phyloP scores from a whole-genome alignment of 495 filamentous ascomycete species.

The Aspergillus affinis region DNA sequence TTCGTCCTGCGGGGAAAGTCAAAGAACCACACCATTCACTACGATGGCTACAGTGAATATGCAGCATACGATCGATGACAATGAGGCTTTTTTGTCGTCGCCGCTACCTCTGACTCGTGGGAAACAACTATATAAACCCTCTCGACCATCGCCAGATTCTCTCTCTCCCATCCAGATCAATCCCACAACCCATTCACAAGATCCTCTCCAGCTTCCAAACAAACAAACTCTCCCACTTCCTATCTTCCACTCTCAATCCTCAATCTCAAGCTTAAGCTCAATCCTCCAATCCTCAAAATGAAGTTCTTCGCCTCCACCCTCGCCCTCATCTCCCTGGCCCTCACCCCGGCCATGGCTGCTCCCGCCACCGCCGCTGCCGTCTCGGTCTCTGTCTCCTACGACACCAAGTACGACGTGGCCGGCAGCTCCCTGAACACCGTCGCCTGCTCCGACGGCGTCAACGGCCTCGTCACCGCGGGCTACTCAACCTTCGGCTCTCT shows the following conservation, averaged over 20 bases:
- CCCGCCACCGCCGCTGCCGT: conserved; percentile 8
- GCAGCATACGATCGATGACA: background rate
- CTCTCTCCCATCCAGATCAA: background rate
- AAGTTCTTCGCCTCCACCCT: conserved; percentile 15
- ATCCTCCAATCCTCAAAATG: conserved; percentile 11
- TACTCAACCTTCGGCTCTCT: conserved; percentile 63
- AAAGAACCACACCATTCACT: no score
- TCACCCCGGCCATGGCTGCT: conserved; percentile 11
- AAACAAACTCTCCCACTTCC: background rate
- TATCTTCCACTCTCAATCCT: background rate
- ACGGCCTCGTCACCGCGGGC: conserved; percentile 67
- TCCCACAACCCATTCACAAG: background rate
- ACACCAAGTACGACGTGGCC: conserved; percentile 34
- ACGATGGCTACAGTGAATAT: background rate
- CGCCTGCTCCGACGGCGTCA: conserved; percentile 52
- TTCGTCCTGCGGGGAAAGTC: no score
- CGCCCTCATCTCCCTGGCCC: conserved; percentile 12
- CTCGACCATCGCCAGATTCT: background rate
- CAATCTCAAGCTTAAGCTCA: background rate
- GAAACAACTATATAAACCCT: conserved; percentile 5
- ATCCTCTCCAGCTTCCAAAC: conserved; percentile 1
- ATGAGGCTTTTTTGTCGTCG: background rate
- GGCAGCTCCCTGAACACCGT: conserved; percentile 58
- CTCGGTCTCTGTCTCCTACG: conserved; percentile 38
- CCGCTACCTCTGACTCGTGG: background rate